A percentile compares a stretch with the other conserved stretches of the same genome.
These are phyloP conservation scores for Sporisorium graminicola DNA, from an alignment of 1,284 basidiomycete genomes.

Conservation along the genomic window DNA sequence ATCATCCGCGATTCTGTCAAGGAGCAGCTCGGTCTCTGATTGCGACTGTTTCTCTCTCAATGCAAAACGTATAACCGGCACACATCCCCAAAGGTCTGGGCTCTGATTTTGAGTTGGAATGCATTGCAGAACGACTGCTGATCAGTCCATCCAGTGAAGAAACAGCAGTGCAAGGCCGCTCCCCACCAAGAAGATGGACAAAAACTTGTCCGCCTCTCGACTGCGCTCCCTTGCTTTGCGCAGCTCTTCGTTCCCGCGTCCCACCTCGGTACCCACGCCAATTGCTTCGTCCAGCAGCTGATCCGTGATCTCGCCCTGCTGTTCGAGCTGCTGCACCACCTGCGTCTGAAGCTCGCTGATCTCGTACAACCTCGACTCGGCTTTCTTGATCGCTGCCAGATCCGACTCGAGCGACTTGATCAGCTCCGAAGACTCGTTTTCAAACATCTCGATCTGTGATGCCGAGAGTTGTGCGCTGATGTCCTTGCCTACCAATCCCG, in stretches of 20 bases:
- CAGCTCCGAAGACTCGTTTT: constrained; percentile 86
- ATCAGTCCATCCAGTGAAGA: constrained; percentile 75
- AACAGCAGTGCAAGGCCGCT: constrained; percentile 87
- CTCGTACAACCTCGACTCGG: constrained; percentile 86
- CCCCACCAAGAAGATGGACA: constrained; percentile 86
- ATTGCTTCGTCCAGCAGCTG: constrained; percentile 90
- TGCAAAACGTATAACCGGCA: not conserved
- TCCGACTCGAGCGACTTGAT: constrained; percentile 84
- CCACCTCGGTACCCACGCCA: constrained; percentile 82
- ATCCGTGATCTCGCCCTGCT: constrained; percentile 89
- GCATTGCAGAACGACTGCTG: not conserved
- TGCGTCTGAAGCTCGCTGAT: constrained; percentile 91
- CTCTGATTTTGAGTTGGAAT: too few species aligned
- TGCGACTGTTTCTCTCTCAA: not conserved
- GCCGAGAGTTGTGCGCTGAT: constrained; percentile 65
- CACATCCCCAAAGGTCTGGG: not conserved
- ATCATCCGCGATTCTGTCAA: constrained; percentile 63
- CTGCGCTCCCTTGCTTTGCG: constrained; percentile 83
- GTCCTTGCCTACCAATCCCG: constrained; percentile 41
- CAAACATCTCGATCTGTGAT: constrained; percentile 90
- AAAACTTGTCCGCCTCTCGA: constrained; percentile 83
- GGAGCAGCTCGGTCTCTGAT: constrained; percentile 66
- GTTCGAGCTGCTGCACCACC: constrained; percentile 84
- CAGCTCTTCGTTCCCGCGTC: constrained; percentile 87
- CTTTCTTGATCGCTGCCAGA: constrained; percentile 85